Conservation (phyloP, 1,284 basidiomycete genomes). For the Austroboletus novae-zelandiae region DNA sequence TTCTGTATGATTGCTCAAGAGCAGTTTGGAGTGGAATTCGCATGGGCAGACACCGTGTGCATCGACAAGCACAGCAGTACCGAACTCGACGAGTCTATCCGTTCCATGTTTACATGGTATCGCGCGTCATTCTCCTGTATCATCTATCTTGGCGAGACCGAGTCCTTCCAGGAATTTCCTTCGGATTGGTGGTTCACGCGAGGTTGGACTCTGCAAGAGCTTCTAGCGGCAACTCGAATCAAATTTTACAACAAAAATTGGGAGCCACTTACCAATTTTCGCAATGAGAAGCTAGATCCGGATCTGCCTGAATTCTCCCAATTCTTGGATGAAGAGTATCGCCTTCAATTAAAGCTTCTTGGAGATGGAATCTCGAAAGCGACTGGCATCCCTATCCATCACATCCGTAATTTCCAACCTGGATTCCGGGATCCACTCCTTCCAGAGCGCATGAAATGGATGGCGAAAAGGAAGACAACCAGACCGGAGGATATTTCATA, state of each 20-base stretch:
- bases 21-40: neutral
- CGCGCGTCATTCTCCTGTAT: constrained; percentile 1
- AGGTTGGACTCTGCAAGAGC: constrained; percentile 3
- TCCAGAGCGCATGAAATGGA: constrained; percentile 2
- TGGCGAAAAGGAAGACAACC: constrained; percentile 3
- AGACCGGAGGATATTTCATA: constrained; percentile 11
- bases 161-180: neutral
- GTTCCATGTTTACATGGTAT: constrained; percentile 13
- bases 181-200: constrained; percentile 8
- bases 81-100: constrained; percentile 9
- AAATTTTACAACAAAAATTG: constrained; percentile 10
- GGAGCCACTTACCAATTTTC: constrained; percentile 1
- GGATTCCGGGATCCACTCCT: neutral
- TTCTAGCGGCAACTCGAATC: constrained; percentile 4
- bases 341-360: neutral
- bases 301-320: too few species aligned
- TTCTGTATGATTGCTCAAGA: neutral
- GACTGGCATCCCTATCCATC: neutral
- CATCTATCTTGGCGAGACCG: constrained; percentile 2
- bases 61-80: neutral
- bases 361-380: neutral
- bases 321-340: too few species aligned
- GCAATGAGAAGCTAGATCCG: neutral
- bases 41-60: constrained; percentile 4
- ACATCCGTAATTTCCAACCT: neutral